Evolutionary conservation across 2,329 filamentous ascomycete genomes (phyloP).

Genomic region (Diplodia scrobiculata): DNA sequence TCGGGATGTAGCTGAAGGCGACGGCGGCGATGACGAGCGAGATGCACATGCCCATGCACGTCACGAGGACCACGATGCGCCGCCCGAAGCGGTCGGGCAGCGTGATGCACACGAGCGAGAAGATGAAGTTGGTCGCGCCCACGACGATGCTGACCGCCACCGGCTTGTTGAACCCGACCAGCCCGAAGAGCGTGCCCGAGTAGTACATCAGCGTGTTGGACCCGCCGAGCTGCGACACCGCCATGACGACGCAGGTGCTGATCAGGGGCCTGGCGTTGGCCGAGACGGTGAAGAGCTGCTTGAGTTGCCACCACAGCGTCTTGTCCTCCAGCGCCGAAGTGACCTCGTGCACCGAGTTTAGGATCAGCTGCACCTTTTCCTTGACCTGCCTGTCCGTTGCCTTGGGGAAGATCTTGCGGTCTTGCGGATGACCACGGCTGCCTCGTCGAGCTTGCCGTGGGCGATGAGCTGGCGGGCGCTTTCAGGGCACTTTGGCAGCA

Average conservation of each 20-base stretch:
- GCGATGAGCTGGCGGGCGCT: slow-evolving; percentile 47
- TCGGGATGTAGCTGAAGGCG: slow-evolving; percentile 53
- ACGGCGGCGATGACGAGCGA: slow-evolving; percentile 72
- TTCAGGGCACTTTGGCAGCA: slow-evolving; percentile 43
- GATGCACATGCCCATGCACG: slow-evolving; percentile 63
- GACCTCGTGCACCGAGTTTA: slow-evolving; percentile 37
- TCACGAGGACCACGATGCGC: slow-evolving; percentile 63
- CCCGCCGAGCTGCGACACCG: slow-evolving; percentile 50
- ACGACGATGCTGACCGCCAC: slow-evolving; percentile 79
- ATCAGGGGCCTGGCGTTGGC: slow-evolving; percentile 45
- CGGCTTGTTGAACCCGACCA: slow-evolving; percentile 75
- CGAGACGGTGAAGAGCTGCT: slow-evolving; percentile 44
- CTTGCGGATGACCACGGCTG: slow-evolving; percentile 42
- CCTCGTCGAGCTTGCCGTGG: slow-evolving; percentile 41
- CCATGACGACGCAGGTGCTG: slow-evolving; percentile 46
- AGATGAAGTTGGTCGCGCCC: slow-evolving; percentile 78
- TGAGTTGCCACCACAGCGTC: slow-evolving; percentile 35
- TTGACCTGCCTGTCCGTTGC: slow-evolving; percentile 28
- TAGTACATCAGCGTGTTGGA: slow-evolving; percentile 87
- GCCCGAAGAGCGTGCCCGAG: slow-evolving; percentile 45
- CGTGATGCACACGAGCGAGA: slow-evolving; percentile 72
- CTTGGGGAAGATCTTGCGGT: slow-evolving; percentile 42
- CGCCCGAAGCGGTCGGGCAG: slow-evolving; percentile 80
- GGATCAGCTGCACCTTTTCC: slow-evolving; percentile 34
- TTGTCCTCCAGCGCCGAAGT: slow-evolving; percentile 43